phyloP scores from a whole-genome alignment of 805 yeast species.

The Monosporozyma unispora region DNA sequence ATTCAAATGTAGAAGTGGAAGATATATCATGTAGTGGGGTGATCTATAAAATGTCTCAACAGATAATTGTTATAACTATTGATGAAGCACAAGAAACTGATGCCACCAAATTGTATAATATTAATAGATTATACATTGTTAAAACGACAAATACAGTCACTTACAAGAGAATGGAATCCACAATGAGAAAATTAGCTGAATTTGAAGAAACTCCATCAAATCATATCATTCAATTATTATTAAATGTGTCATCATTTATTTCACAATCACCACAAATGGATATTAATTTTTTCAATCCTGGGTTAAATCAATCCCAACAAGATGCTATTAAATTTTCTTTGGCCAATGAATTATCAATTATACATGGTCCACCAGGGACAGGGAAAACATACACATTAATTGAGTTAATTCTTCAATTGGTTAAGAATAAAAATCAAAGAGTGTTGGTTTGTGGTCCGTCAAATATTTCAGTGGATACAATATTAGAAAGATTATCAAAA shows the following conservation, averaged over 20 bases:
- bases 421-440: conserved; percentile 39
- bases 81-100: conserved; percentile 50
- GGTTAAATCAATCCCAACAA: conserved; percentile 56
- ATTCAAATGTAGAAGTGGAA: conserved; percentile 14
- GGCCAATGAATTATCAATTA: conserved; percentile 46
- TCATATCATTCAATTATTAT: conserved; percentile 36
- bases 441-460: conserved; percentile 91
- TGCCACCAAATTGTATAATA: conserved; percentile 34
- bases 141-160: conserved; percentile 56
- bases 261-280: conserved; percentile 5
- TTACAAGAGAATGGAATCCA: conserved; percentile 68
- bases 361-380: conserved; percentile 76
- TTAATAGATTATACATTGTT: conserved; percentile 29
- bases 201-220: conserved; percentile 31
- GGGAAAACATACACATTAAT: conserved; percentile 78
- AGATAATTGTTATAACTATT: conserved; percentile 47
- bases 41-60: conserved; percentile 43
- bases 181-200: conserved; percentile 58
- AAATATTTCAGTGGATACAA: conserved; percentile 85
- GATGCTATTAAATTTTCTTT: conserved; percentile 63
- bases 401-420: conserved; percentile 69
- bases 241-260: conserved; percentile 31
- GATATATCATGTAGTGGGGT: conserved; percentile 49
- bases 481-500: conserved; percentile 60
- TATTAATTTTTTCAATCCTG: conserved; percentile 13